Conservation (phyloP, 345 rosid genomes). For the Firmiana major region DNA sequence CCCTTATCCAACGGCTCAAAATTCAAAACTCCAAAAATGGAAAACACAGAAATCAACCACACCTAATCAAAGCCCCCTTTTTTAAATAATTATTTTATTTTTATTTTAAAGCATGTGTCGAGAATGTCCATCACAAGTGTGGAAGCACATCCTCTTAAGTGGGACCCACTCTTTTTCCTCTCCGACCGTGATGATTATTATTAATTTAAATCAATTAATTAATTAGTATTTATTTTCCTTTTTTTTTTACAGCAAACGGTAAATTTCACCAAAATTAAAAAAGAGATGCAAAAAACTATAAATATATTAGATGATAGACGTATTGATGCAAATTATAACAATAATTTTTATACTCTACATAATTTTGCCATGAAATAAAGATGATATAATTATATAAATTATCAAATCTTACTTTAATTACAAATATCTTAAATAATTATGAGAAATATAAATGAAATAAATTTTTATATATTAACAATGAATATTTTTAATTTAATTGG, state of each 20-base stretch:
- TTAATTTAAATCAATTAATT: not conserved
- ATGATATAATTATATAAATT: too few species aligned
- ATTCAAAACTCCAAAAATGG: not conserved
- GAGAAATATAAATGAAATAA: too few species aligned
- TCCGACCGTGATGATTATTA: conserved; percentile 37
- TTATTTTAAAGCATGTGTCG: conserved; percentile 29
- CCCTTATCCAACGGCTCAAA: conserved; percentile 4
- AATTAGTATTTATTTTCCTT: not conserved
- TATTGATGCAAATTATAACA: too few species aligned
- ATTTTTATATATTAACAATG: too few species aligned
- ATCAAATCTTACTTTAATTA: too few species aligned
- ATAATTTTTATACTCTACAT: too few species aligned
- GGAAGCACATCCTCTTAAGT: conserved; percentile 33
- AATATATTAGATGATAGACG: too few species aligned
- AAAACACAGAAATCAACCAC: not conserved
- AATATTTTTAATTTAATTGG: too few species aligned
- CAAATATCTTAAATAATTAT: not conserved
- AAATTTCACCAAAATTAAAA: conserved; percentile 12
- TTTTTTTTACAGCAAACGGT: conserved; percentile 18
- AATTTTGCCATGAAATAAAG: too few species aligned
- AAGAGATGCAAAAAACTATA: too few species aligned
- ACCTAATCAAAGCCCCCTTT: not conserved
- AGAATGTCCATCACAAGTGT: conserved; percentile 48
- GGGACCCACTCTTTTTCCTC: conserved; percentile 29
- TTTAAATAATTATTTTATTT: too few species aligned